A percentile compares a stretch with the other conserved stretches of the same genome.
These are phyloP conservation scores for Prunus yedoensis DNA, from an alignment of 331 rosid species.

Conservation along the genomic window DNA sequence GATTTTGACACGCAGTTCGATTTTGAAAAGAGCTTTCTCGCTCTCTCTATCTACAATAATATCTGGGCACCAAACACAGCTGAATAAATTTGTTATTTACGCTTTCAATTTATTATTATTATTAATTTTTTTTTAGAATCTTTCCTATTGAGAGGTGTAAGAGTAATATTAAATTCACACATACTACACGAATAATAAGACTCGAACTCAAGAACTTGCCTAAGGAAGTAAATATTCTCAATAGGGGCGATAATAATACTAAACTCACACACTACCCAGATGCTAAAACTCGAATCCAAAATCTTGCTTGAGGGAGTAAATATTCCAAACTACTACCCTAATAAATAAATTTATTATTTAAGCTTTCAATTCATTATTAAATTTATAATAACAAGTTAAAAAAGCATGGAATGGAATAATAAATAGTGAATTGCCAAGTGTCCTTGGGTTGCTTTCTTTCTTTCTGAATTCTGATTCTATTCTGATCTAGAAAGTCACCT, in stretches of 20 bases:
- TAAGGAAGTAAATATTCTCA: too few species aligned
- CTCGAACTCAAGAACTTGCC: rapidly evolving
- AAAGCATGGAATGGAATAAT: not conserved
- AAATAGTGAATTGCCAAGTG: not conserved
- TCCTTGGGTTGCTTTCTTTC: not conserved
- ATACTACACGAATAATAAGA: too few species aligned
- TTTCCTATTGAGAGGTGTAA: rapidly evolving
- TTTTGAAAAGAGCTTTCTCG: not conserved
- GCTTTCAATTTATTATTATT: too few species aligned
- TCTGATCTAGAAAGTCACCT: not conserved
- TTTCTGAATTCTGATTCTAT: not conserved
- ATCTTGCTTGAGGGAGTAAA: too few species aligned
- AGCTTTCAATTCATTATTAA: too few species aligned
- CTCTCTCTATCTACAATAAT: too few species aligned
- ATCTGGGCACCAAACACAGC: too few species aligned
- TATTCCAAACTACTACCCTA: rapidly evolving
- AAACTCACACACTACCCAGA: rapidly evolving
- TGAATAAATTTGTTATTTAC: too few species aligned
- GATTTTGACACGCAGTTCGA: not conserved
- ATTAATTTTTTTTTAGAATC: too few species aligned
- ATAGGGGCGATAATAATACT: too few species aligned
- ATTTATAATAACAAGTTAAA: too few species aligned
- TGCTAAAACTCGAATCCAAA: rapidly evolving
- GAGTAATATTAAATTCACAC: rapidly evolving
- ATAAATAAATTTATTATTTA: too few species aligned